Conservation (phyloP, 352 stramenopile species). For the Pythium brachiatum region DNA sequence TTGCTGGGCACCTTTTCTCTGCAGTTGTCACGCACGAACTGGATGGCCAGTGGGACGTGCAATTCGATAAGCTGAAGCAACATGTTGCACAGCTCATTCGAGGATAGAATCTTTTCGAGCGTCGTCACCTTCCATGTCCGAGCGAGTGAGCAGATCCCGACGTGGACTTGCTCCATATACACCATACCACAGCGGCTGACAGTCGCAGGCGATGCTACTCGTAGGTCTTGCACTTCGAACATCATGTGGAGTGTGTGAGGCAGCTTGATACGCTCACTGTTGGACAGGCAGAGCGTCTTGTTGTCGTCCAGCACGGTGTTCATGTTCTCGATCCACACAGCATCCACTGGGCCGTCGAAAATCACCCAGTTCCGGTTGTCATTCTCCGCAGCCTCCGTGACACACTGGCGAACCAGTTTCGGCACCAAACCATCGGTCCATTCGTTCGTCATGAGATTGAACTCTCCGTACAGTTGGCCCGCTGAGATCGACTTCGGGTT, state of each 20-base stretch:
- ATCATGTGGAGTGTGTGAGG: conserved; percentile 90
- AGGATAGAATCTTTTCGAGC: conserved; percentile 61
- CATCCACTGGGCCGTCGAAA: conserved; percentile 89
- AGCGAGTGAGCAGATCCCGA: conserved; percentile 69
- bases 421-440: conserved; percentile 93
- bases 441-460: conserved; percentile 93
- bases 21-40: conserved; percentile 89
- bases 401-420: conserved; percentile 90
- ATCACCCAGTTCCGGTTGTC: conserved; percentile 90
- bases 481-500: conserved; percentile 96
- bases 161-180: conserved; percentile 91
- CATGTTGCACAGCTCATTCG: conserved; percentile 59
- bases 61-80: conserved; percentile 75
- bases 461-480: conserved; percentile 94
- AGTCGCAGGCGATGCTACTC: conserved; percentile 85
- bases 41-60: conserved; percentile 77
- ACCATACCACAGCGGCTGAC: conserved; percentile 91
- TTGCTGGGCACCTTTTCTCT: conserved; percentile 87
- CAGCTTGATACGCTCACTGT: conserved; percentile 88
- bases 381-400: conserved; percentile 70
- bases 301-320: conserved; percentile 89
- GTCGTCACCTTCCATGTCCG: conserved; percentile 76
- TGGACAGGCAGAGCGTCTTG: conserved; percentile 84
- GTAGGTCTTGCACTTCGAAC: conserved; percentile 91
- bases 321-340: conserved; percentile 94